Evolutionary conservation across 768 basidiomycete species (phyloP).

Genomic region (Calvatia gigantea): DNA sequence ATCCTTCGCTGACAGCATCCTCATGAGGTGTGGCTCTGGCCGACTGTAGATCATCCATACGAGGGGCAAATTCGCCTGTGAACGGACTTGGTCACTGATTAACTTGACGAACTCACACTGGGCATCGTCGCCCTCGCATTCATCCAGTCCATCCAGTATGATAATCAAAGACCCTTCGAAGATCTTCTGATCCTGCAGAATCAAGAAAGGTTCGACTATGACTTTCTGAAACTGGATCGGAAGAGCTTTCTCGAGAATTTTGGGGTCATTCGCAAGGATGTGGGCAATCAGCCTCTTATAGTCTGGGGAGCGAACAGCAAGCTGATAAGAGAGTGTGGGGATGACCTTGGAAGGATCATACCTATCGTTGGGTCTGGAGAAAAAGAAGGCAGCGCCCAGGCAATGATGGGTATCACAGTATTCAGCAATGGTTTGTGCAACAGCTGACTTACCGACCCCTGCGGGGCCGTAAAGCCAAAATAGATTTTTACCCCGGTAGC

Average conservation of each 20-base stretch:
- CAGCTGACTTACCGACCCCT: conserved; percentile 7
- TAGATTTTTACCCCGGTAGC: neutral
- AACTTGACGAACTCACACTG: neutral
- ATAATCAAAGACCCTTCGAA: neutral
- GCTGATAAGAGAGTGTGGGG: conserved; percentile 2
- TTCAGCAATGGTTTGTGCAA: conserved; percentile 4
- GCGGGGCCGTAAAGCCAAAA: conserved; percentile 7
- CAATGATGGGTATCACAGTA: neutral
- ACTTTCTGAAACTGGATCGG: neutral
- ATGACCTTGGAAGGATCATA: neutral
- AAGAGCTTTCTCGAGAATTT: neutral
- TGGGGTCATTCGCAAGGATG: neutral
- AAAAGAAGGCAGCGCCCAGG: conserved; percentile 10
- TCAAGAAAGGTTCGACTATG: neutral
- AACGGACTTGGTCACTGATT: neutral
- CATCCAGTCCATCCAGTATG: neutral
- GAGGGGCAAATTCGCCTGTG: neutral
- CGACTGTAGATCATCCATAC: neutral
- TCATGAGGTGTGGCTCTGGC: neutral
- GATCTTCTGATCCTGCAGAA: neutral
- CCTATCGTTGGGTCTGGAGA: neutral
- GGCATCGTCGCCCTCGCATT: neutral
- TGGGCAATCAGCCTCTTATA: neutral
- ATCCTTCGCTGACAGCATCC: neutral
- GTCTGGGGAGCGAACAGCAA: neutral